These are phyloP conservation scores for Saturnispora kantuleensis DNA, from an alignment of 805 yeast species.

Conservation along the genomic window DNA sequence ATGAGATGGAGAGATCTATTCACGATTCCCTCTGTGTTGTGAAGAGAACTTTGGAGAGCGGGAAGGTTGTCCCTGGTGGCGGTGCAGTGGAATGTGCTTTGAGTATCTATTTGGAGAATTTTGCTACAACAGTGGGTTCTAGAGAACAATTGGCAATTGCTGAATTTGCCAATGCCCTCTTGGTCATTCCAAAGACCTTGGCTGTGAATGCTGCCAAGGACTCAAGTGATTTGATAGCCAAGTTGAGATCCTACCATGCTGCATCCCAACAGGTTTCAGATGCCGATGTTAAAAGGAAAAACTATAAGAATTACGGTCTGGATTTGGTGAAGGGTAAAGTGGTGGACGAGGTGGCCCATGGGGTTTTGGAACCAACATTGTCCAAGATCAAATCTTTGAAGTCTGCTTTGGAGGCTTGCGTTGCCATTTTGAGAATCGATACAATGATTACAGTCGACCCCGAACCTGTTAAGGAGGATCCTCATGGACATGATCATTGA, in stretches of 20 bases:
- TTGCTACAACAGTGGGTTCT: constrained; percentile 95
- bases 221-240: constrained; percentile 88
- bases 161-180: constrained; percentile 85
- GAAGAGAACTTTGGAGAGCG: constrained; percentile 91
- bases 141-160: constrained; percentile 97
- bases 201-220: constrained; percentile 98
- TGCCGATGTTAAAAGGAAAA: constrained; percentile 75
- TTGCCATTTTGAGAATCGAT: constrained; percentile 93
- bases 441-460: constrained; percentile 98
- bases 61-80: constrained; percentile 95
- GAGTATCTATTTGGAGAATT: constrained; percentile 88
- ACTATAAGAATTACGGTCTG: constrained; percentile 85
- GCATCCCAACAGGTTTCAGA: constrained; percentile 82
- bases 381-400: constrained; percentile 88
- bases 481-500: constrained; percentile 55
- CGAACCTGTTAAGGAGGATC: constrained; percentile 85
- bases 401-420: constrained; percentile 95
- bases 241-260: constrained; percentile 91
- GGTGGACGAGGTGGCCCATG: constrained; percentile 71
- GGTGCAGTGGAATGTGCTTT: constrained; percentile 98
- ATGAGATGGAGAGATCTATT: constrained; percentile 96
- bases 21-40: constrained; percentile 93
- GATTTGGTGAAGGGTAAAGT: constrained; percentile 88
- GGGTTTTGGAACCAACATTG: constrained; percentile 93
- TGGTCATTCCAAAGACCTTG: constrained; percentile 90